A percentile compares a stretch with the other conserved stretches of the same genome.
Conservation (phyloP, 2,329 filamentous ascomycete species). For the Amauroascus niger region DNA sequence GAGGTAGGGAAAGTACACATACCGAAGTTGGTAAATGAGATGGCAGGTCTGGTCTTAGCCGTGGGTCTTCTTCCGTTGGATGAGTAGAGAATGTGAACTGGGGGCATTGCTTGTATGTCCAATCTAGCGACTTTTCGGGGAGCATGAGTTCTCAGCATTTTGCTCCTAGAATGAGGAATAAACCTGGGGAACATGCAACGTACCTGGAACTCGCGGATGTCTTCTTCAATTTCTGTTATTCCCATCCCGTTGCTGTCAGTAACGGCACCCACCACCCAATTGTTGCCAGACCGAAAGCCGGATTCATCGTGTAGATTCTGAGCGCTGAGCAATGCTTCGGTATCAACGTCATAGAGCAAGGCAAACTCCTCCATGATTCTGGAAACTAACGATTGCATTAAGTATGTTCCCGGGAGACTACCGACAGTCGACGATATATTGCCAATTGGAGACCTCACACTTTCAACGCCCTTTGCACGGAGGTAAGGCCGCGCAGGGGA, state of each 20-base stretch:
- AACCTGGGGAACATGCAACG: constrained; percentile 20
- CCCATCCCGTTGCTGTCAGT: constrained; percentile 42
- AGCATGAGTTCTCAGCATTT: background rate
- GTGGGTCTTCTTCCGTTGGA: constrained; percentile 49
- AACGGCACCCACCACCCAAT: constrained; percentile 38
- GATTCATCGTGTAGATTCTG: constrained; percentile 28
- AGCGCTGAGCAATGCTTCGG: constrained; percentile 28
- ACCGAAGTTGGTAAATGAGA: constrained; percentile 41
- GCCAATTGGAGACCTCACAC: constrained; percentile 71
- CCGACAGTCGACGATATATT: constrained; percentile 58
- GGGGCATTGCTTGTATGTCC: constrained; percentile 80
- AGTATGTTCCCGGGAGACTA: constrained; percentile 39
- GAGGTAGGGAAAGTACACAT: constrained; percentile 22
- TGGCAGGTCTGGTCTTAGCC: constrained; percentile 46
- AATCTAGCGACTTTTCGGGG: constrained; percentile 43
- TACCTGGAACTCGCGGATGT: constrained; percentile 49
- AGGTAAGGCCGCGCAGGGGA: constrained; percentile 72
- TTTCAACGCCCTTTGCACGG: constrained; percentile 76
- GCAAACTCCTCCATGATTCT: constrained; percentile 58
- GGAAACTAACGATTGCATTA: constrained; percentile 39
- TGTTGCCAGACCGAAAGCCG: constrained; percentile 27
- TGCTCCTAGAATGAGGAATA: background rate
- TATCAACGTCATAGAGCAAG: constrained; percentile 50
- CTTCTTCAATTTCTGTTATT: constrained; percentile 49
- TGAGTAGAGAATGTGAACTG: constrained; percentile 63